These are phyloP conservation scores for Patellifolia procumbens DNA, from an alignment of 179 eudicot genomes.

Conservation along the genomic window DNA sequence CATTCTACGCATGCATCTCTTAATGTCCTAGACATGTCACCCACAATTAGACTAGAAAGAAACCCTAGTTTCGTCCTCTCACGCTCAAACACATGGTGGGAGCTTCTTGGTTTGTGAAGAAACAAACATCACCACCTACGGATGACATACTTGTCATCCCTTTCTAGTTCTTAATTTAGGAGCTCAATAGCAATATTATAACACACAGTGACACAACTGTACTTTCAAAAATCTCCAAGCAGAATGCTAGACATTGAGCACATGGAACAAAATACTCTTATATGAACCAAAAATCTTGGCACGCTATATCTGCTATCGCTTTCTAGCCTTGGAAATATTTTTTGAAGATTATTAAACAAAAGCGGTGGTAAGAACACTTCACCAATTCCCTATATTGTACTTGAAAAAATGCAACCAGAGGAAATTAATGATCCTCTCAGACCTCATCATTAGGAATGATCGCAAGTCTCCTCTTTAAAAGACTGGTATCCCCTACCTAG, in stretches of 20 bases:
- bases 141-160: neutral
- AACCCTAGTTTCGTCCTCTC: neutral
- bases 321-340: neutral
- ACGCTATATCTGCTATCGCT: neutral
- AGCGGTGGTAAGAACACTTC: neutral
- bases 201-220: neutral
- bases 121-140: neutral
- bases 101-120: neutral
- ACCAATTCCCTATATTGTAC: neutral
- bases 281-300: neutral
- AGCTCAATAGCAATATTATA: neutral
- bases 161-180: neutral
- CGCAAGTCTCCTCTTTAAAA: neutral
- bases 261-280: neutral
- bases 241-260: neutral
- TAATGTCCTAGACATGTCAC: neutral
- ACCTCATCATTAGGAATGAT: neutral
- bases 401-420: neutral
- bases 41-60: neutral
- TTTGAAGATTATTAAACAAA: neutral
- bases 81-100: neutral
- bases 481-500: neutral
- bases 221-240: neutral
- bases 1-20: no score
- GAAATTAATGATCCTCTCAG: neutral